Base-by-base conservation (phyloP, 2,329 filamentous ascomycete genomes). In the Annulohypoxylon truncatum region DNA sequence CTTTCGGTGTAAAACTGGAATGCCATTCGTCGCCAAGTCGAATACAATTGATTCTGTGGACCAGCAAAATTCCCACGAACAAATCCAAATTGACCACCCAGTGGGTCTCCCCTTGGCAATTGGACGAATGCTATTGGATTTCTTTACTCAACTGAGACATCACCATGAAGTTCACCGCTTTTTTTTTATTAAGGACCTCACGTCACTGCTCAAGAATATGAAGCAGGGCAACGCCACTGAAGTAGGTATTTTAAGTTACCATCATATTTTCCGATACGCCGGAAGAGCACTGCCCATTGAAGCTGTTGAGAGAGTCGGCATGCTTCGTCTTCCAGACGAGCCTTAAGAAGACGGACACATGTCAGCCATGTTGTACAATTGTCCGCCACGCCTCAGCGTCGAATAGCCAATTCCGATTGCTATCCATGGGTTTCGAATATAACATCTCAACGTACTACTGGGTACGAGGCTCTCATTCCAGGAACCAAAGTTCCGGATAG, bases 1-100 rank as follows among this genome's bases (percentile, higher is more conserved):
- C 65, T 71, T 71, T 72, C 68, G 70, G 70, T 72, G 64, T 66
- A 62, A 65, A 57, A 48, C 54, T 68, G 62, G 69, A 54, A 26
- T 46, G 29, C 28, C 47, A 70, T 68, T 70, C 40, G 64, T 64
- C 61, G 47, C 38, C 26, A 52, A 33, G 40, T 31, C 53, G 50
- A 44, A 62, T 44, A 52, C 33, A 42, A 60, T 55, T 64, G 33
- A 57, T 51, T 53, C 40, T 38, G 24, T 35, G 44, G 29, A 54
- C 53, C 60, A 51, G 58, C 42, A 66, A 57, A 64, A 66, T 38
- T 35, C 20, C 24, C 51, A 64, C 58, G 18, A 58, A 59, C 50
- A 59, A 50, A 47, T 57, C 29, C 28, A 67, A 57, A 18, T 54
- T 22, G 29, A 8, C 52, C 8, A 7, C 33, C 44, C 33, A 53